Percentiles rank a stretch among this genome's conserved stretches.
These are phyloP conservation scores for Cryptosporidium xiaoi DNA, from an alignment of 169 alveolate genomes.

Conservation along the genomic window DNA sequence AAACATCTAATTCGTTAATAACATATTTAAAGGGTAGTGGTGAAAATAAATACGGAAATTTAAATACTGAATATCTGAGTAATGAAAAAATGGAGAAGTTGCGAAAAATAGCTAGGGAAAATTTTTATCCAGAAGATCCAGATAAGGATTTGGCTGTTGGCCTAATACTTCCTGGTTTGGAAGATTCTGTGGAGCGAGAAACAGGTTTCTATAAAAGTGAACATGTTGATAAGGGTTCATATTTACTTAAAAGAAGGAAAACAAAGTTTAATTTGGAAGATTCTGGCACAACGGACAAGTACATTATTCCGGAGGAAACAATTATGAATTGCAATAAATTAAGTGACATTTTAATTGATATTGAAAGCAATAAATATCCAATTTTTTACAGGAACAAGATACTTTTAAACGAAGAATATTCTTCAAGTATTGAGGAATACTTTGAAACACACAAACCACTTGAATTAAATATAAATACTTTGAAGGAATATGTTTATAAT, in stretches of 20 bases:
- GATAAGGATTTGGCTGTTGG: conserved; percentile 42
- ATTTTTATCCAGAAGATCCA: conserved; percentile 66
- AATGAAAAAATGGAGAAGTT: conserved; percentile 13
- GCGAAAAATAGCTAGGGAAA: conserved; percentile 13
- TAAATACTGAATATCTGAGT: conserved; percentile 3
- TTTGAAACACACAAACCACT: neutral
- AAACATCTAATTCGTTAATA: conserved; percentile 36
- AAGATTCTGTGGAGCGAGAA: neutral
- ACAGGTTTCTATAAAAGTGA: conserved; percentile 23
- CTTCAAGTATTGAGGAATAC: conserved; percentile 4
- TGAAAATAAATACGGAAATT: neutral
- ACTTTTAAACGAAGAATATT: neutral
- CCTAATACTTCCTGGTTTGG: conserved; percentile 23
- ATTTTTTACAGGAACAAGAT: conserved; percentile 30
- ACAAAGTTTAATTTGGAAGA: neutral
- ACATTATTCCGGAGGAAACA: conserved; percentile 1
- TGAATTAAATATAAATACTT: conserved; percentile 1
- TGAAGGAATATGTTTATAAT: neutral
- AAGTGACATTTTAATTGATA: neutral
- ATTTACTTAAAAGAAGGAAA: conserved; percentile 21
- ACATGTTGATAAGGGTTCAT: conserved; percentile 41
- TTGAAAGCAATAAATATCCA: conserved; percentile 6
- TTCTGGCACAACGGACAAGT: conserved; percentile 10
- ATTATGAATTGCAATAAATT: neutral
- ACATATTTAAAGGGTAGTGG: conserved; percentile 16